Base-by-base conservation (phyloP, 2,329 filamentous ascomycete genomes). In the Arthrobotrys musiformis region DNA sequence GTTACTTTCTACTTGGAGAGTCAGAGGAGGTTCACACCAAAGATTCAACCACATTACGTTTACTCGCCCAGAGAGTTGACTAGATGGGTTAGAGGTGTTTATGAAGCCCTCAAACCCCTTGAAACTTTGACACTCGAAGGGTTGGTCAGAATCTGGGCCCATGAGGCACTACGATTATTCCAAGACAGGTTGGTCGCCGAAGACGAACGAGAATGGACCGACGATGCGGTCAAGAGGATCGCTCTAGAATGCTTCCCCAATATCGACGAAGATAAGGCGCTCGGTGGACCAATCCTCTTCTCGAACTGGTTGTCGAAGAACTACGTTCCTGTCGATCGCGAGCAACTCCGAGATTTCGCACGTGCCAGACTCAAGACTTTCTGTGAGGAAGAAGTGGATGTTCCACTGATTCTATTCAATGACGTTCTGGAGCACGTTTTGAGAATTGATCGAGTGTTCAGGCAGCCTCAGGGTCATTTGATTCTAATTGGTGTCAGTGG, bases 291-390 rank as follows among this genome's bases (percentile, higher is more conserved):
- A 0, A 98, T 99, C 67, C 86, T 99, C 69, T 99, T 97, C 87
- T 99, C 96, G 5, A 99, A 99, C 85, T 99, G 95, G 95, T 88
- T 99, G 4, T 98, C 94, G 11, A 98, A 97, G 89, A 92, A 99
- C 83, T 99, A 99, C 82, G 90, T 98, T 9, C 95, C 95, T 5
- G 95, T 99, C 42, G 93, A 97, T 81, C 92, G 95, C 80, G 95
- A 99, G 82, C 92, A 96, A 81, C 87, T 99, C 40, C 91, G 96
- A 80, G 95, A 98, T 80, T 99, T 98, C 81, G 95, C 99, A 83
- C 98, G 97, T 85, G 95, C 95, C 62, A 91, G 95, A 82, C 89
- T 99, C 76, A 94, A 92, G 86, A 99, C 95, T 0, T 99, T 99
- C 87, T 99, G 95, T 82, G 96, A 99, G 82, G 95, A 99, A 86